Base-by-base conservation (phyloP, 768 basidiomycete genomes). In the Tephrocybe sp. region DNA sequence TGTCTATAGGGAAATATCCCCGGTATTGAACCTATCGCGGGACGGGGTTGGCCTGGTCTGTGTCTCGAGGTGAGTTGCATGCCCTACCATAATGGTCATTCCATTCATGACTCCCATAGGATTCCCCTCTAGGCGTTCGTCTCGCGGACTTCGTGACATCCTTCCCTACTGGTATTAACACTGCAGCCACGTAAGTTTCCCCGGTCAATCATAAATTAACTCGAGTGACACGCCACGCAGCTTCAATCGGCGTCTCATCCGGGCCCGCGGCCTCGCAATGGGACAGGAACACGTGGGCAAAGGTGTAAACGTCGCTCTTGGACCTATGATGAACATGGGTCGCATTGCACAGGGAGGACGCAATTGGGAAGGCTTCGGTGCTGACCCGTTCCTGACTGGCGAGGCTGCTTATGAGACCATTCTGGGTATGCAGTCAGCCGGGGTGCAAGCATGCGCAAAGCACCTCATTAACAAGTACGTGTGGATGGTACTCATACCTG, bases 341-440 rank as follows among this genome's bases (percentile, higher is more conserved):
- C 81, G 89, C 15, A 68, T 86, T 16, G 84, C 88, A 2, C 74
- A 80, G 55, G 91, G 87, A 6, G 94, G 94, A 15, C 75, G 94
- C 24, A 92, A 94, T 66, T 96, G 92, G 90, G 94, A 96, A 74
- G 92, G 91, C n/a, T 94, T 93, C 50, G 92, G 93, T 25, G 91
- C 80, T 9, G 94, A 97, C 64, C 94, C 94, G 0, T 96, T 83
- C 70, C 71, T 96, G 13, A 60, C 80, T n/a, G 92, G 94, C 11
- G 91, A 90, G 61, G 73, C 75, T 1, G 79, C 84, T 4, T 87
- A 83, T 49, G 88, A 92, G 66, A 95, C 92, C 0, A 80, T 95
- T 45, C 69, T 89, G 15, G 93, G 93, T 6, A 67, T 95, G 70
- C 93, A 97, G 61, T 59, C 70, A 19, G 77, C 69, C 8, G 93